Percentiles rank a stretch among this genome's conserved stretches.
phyloP scores from a whole-genome alignment of 1,139 yeast genomes.

The Suhomyces ambrosiae region DNA sequence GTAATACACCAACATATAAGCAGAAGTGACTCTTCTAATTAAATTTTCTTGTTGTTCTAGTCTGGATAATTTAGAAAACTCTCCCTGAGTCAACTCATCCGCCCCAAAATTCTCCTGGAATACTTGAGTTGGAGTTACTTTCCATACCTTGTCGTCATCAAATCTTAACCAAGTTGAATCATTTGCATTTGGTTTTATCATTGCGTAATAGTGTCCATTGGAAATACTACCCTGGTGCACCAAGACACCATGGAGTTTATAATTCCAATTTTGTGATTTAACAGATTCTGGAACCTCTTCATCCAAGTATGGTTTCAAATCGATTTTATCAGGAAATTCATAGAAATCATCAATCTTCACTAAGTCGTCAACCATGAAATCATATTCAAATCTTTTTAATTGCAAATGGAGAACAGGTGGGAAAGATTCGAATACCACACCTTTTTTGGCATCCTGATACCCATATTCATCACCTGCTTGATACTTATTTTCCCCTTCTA shows the following conservation, averaged over 20 bases:
- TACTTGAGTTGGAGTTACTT: slow-evolving; percentile 80
- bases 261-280: slow-evolving; percentile 65
- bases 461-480: slow-evolving; percentile 87
- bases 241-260: slow-evolving; percentile 86
- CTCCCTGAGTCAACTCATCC: slow-evolving; percentile 52
- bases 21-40: slow-evolving; percentile 82
- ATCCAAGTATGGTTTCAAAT: slow-evolving; percentile 77
- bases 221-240: slow-evolving; percentile 96
- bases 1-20: slow-evolving; percentile 94
- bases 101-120: slow-evolving; percentile 94
- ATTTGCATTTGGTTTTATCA: slow-evolving; percentile 73
- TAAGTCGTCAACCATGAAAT: slow-evolving; percentile 84
- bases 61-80: slow-evolving; percentile 53
- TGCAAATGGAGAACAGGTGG: slow-evolving; percentile 95
- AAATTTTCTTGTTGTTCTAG: slow-evolving; percentile 64
- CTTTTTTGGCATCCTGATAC: slow-evolving; percentile 94
- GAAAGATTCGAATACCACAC: slow-evolving; percentile 86
- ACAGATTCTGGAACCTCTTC: slow-evolving; percentile 49
- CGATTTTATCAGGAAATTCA: slow-evolving; percentile 85
- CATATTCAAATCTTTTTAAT: slow-evolving; percentile 91
- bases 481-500: slow-evolving; percentile 94
- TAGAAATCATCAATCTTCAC: slow-evolving; percentile 91
- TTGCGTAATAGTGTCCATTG: slow-evolving; percentile 94
- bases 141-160: slow-evolving; percentile 94
- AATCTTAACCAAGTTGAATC: slow-evolving; percentile 83